A percentile compares a stretch with the other conserved stretches of the same genome.
Conservation (phyloP, 495 filamentous ascomycete genomes). For the Halenospora varia region DNA sequence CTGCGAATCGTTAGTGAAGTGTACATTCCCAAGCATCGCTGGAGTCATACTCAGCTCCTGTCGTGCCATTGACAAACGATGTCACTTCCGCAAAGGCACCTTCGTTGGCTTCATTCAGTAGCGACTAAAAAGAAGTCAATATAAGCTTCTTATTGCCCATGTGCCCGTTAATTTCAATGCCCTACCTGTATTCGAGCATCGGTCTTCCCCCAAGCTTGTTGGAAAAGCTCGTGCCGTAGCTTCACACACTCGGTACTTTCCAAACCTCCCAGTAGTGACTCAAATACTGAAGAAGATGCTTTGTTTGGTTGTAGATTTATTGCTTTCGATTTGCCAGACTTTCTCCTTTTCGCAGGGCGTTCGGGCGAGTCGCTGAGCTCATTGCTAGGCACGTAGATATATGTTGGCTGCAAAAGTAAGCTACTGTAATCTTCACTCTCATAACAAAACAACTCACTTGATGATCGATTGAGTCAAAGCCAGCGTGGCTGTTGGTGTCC, state of each 20-base stretch:
- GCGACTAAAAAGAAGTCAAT: constrained; percentile 31
- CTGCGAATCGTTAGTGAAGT: constrained; percentile 26
- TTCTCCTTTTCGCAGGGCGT: constrained; percentile 64
- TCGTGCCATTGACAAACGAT: constrained; percentile 54
- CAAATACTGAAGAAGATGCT: constrained; percentile 37
- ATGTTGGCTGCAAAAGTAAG: constrained; percentile 51
- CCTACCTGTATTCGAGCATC: constrained; percentile 65
- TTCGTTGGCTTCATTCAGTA: constrained; percentile 60
- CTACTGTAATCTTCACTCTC: constrained; percentile 7
- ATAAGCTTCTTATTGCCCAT: too few relatives aligned
- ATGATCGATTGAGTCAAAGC: constrained; percentile 23
- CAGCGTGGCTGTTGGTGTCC: constrained; percentile 12
- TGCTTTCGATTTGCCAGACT: constrained; percentile 36
- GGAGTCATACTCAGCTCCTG: constrained; percentile 6
- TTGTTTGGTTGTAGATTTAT: constrained; percentile 12
- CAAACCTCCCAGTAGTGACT: constrained; percentile 57
- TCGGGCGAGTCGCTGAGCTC: constrained; percentile 24
- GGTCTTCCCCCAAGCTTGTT: constrained; percentile 63
- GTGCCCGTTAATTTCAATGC: too few relatives aligned
- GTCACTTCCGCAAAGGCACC: constrained; percentile 59
- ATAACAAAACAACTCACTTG: constrained; percentile 13
- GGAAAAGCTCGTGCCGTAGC: constrained; percentile 58
- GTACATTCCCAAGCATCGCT: constrained; percentile 21
- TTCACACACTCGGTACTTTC: constrained; percentile 50
- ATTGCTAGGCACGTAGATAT: constrained; percentile 59